phyloP scores from a whole-genome alignment of 208 protist genomes.

The Leishmania tropica region DNA sequence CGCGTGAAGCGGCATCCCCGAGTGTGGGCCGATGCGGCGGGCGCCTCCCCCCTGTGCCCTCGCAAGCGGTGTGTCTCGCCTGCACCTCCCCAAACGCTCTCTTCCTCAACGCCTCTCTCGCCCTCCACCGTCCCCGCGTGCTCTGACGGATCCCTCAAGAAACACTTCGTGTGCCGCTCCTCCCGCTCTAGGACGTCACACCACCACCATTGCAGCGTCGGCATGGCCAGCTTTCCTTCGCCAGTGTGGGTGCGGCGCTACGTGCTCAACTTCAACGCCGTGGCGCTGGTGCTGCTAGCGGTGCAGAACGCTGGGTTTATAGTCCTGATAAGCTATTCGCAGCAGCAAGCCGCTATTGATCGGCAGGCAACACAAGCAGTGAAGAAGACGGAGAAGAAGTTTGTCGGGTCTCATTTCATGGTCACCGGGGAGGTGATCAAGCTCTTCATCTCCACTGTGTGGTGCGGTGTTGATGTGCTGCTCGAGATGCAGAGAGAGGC shows the following conservation, averaged over 20 bases:
- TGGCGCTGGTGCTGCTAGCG: constrained; percentile 13
- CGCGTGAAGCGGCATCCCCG: background rate
- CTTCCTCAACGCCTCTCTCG: background rate
- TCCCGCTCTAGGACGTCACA: background rate
- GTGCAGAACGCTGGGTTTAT: constrained; percentile 28
- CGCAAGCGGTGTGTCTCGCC: background rate
- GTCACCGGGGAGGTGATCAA: no score
- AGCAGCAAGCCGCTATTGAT: background rate
- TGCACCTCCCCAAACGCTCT: background rate
- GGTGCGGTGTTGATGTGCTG: no score
- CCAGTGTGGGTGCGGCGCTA: background rate
- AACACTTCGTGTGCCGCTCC: background rate
- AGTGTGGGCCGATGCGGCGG: background rate
- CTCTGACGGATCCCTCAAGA: background rate
- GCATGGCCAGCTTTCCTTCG: background rate
- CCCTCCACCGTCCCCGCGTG: background rate
- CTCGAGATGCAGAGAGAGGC: no score
- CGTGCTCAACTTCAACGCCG: constrained; percentile 15
- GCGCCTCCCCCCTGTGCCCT: background rate
- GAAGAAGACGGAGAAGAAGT: background rate
- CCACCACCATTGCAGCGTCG: background rate
- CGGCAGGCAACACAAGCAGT: background rate
- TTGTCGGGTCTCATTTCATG: no score
- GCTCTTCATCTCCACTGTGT: no score
- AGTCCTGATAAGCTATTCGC: constrained; percentile 13